phyloP scores from a whole-genome alignment of 345 rosid genomes.

The Acer yangbiense region DNA sequence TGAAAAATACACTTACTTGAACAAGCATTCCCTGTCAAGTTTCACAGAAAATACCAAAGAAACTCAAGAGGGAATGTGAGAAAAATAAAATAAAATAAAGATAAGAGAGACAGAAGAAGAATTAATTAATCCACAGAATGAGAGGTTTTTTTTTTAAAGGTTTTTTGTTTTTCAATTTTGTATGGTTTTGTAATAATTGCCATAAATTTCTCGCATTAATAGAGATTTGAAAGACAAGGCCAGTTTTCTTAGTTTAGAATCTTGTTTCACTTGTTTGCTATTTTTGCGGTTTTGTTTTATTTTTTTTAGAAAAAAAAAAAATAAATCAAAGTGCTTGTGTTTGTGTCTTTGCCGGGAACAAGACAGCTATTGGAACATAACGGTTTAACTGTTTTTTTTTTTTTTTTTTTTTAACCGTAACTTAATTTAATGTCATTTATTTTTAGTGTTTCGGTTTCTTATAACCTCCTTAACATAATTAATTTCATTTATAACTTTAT shows the following conservation, averaged over 20 bases:
- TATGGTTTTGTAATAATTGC: constrained; percentile 13
- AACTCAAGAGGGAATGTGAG: constrained; percentile 34
- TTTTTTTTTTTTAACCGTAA: neutral
- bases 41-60: constrained; percentile 26
- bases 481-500: no score
- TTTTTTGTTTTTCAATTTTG: no score
- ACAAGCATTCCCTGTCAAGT: constrained; percentile 42
- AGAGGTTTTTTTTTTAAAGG: neutral
- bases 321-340: neutral
- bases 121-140: neutral
- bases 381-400: constrained; percentile 6
- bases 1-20: neutral
- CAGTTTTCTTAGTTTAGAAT: constrained; percentile 8
- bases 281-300: neutral
- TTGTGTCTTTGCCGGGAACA: neutral
- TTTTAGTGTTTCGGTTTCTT: neutral
- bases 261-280: constrained; percentile 10
- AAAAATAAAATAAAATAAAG: neutral
- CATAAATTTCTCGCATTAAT: constrained; percentile 36
- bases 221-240: constrained; percentile 14
- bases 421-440: neutral
- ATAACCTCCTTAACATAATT: neutral
- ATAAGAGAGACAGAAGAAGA: constrained; percentile 4
- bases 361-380: neutral
- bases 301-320: neutral